Evolutionary conservation across 1,284 basidiomycete species (phyloP), one percentile per base, ranked within the genome.

Genomic region (Rhizopogon parksii): DNA sequence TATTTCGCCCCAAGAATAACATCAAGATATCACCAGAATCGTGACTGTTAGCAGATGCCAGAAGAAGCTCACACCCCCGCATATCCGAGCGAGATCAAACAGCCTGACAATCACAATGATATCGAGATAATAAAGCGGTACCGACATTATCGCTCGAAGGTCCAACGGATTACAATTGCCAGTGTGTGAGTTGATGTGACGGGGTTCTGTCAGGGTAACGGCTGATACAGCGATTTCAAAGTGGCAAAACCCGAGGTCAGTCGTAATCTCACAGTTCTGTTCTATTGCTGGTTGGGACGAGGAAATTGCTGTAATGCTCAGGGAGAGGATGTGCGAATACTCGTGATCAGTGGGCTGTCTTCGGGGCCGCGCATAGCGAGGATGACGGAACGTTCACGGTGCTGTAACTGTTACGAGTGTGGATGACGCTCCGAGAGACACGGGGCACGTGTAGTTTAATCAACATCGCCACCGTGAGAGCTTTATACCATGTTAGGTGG

Each of bases 171-270:
- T 60, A 17, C 0, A 2, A 36, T 32, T 61, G 53, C 61, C 61
- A 65, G 51, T 59, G 61, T 63, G 61, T 50, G 61, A 63, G 51
- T 32, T 7, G 37, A 30, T 37, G 25, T 12, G 14, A 49, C 12
- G 27, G 7, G 34, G 30, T 32, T 46, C 51, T 32, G 40, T 51
- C 42, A 43, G 42, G 42, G 12, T 43, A 25, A 24, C 45, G 12
- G 12, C 25, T 42, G 40, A 47, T 7, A 24, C 38, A 47, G 40
- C 42, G 39, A n/a, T 25, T 24, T 24, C 6, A n/a, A 15, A 4
- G 21, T 11, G 39, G 42, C 3, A 32, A 14, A 32, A 19, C 12
- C 42, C 42, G 42, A 30, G 42, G 30, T 43, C 8, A 15, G 17
- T 17, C 3, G 15, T 7, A 6, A 9, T 9, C 30, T 43, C 19